Percentiles rank a stretch among this genome's conserved stretches.
Evolutionary conservation across 192 early-diverging fungal genomes (phyloP).

Genomic region (Coemansia sp.): DNA sequence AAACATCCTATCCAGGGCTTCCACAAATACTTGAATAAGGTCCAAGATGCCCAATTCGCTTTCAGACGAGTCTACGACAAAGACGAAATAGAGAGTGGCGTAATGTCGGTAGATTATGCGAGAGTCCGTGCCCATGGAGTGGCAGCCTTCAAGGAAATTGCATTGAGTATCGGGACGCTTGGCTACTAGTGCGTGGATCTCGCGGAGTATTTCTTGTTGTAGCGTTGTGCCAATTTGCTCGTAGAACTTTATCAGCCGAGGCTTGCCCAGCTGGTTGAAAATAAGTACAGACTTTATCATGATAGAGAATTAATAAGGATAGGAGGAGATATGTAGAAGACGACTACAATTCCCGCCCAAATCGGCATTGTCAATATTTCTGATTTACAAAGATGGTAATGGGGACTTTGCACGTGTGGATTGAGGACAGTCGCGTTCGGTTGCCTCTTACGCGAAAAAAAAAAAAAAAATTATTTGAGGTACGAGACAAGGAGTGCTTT

Average conservation of each 20-base stretch:
- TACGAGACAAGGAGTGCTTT: slow-evolving; percentile 7
- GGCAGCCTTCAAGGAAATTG: slow-evolving; percentile 89
- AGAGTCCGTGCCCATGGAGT: slow-evolving; percentile 79
- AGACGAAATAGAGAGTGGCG: slow-evolving; percentile 97
- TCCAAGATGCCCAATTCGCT: slow-evolving; percentile 96
- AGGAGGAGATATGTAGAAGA: background rate
- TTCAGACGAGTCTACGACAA: slow-evolving; percentile 95
- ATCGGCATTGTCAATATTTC: slow-evolving; percentile 35
- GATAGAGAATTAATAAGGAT: background rate
- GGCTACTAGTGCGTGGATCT: slow-evolving; percentile 84
- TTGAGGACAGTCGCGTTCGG: slow-evolving; percentile 1
- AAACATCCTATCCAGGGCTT: slow-evolving; percentile 89
- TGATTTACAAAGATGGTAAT: background rate
- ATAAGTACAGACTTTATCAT: slow-evolving; percentile 98
- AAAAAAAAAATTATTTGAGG: slow-evolving; percentile 11
- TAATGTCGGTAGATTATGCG: slow-evolving; percentile 96
- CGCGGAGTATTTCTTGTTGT: slow-evolving; percentile 86
- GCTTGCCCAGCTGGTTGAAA: slow-evolving; percentile 98
- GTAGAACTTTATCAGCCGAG: slow-evolving; percentile 93
- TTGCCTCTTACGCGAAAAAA: background rate
- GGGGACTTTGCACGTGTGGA: background rate
- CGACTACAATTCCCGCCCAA: background rate
- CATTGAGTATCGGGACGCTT: slow-evolving; percentile 86
- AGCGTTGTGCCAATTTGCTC: slow-evolving; percentile 81
- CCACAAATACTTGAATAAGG: slow-evolving; percentile 97